Evolutionary conservation across 805 yeast genomes (phyloP), one percentile per base, ranked within the genome.

Genomic region (Wickerhamomyces chaumierensis): DNA sequence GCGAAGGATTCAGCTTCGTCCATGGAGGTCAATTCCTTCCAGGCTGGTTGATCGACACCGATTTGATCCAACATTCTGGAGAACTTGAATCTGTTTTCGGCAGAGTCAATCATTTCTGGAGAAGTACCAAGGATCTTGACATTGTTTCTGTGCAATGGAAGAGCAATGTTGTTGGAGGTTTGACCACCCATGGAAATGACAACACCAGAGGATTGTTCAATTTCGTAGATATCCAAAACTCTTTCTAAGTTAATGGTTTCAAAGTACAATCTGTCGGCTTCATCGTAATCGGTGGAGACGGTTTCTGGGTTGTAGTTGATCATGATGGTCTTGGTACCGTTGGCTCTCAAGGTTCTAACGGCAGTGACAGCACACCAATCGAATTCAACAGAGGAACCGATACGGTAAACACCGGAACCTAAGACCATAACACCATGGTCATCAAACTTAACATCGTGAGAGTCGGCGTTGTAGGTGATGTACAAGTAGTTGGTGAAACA

Each of bases 341-440:
- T 74, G 49, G 81, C 81, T 54, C 98, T 78, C 57, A 90, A 71
- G 32, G 97, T 86, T 66, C 97, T 78, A 47, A 87, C 92, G 35
- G 97, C 92, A 48, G 95, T 76, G 42, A 90, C 98, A 35, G 97
- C 97, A 77, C 98, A 90, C 96, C 97, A 90, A 67, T 90, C 98
- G 58, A 90, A 90, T 65, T 90, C 98, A 45, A 90, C 98, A 23
- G 97, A 90, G 5, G 97, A 92, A 53, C 98, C 98, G 58, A 90
- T 90, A 68, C 98, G 79, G 73, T 90, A 90, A 34, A 92, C 98
- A 73, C 98, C 98, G 4, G 96, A 87, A 48, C 97, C 97, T 43
- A 90, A 70, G 33, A 90, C 98, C 83, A 90, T 84, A 37, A 83
- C 81, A 61, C 96, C 96, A 47, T 87, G 78, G 48, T 90, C 96